Conservation (phyloP, 2,329 filamentous ascomycete species). For the Curvularia sp. region DNA sequence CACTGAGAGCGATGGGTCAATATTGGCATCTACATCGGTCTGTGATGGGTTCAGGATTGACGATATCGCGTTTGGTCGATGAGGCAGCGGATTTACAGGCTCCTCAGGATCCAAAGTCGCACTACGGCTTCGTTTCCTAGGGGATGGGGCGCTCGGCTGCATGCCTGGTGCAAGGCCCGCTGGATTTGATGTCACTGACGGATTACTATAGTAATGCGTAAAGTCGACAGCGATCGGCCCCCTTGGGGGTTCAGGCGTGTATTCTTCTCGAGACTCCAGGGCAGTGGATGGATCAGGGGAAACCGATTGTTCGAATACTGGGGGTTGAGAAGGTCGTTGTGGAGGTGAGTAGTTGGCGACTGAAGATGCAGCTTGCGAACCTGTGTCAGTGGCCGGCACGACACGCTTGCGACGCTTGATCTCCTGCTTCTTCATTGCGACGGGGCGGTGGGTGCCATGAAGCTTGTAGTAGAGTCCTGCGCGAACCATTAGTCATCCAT, state of each 20-base stretch:
- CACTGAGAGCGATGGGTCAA: slow-evolving; percentile 43
- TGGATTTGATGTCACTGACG: slow-evolving; percentile 27
- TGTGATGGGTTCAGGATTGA: slow-evolving; percentile 44
- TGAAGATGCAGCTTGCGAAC: slow-evolving; percentile 40
- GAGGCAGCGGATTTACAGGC: slow-evolving; percentile 34
- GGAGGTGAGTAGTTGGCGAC: slow-evolving; percentile 41
- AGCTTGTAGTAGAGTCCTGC: slow-evolving; percentile 94
- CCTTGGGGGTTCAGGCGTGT: slow-evolving; percentile 35
- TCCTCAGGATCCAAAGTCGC: slow-evolving; percentile 43
- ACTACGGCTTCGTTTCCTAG: slow-evolving; percentile 49
- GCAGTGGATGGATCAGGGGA: slow-evolving; percentile 45
- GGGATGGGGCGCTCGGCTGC: slow-evolving; percentile 34
- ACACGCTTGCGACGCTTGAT: slow-evolving; percentile 97
- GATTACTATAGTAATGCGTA: slow-evolving; percentile 42
- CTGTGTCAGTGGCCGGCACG: slow-evolving; percentile 73
- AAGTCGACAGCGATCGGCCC: slow-evolving; percentile 49
- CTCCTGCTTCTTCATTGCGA: slow-evolving; percentile 98
- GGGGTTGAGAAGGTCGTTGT: slow-evolving; percentile 38
- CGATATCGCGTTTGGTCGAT: slow-evolving; percentile 46
- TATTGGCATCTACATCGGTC: slow-evolving; percentile 36
- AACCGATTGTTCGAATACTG: slow-evolving; percentile 43
- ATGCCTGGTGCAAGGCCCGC: slow-evolving; percentile 21
- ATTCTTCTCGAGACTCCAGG: slow-evolving; percentile 41
- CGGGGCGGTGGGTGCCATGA: slow-evolving; percentile 88
- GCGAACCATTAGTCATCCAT: slow-evolving; percentile 20